Evolutionary conservation across 2,329 filamentous ascomycete genomes (phyloP), one percentile per base, ranked within the genome.

Genomic region (Penicillium sp.): DNA sequence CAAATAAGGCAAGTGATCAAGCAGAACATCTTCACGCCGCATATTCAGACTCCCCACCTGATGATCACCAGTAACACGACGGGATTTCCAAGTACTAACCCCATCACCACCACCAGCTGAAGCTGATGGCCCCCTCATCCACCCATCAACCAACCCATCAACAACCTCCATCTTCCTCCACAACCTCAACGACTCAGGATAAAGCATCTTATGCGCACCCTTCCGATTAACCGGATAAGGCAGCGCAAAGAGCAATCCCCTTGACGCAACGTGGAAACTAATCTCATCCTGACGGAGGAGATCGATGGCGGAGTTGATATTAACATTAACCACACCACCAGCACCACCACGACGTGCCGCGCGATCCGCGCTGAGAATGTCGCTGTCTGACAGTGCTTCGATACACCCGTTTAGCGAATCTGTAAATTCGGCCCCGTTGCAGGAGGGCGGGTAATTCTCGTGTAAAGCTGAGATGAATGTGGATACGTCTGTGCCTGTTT

Each of bases 391-490:
- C 0, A 99, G 79, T 24, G 87, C 84, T 52, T 94, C 90, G 52
- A 96, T 87, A 68, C 93, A 97, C n/a, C 84, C 86, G 58, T 91
- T 90, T 53, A 96, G 78, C 59, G 88, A 88, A 64, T 94, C 90
- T 26, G 92, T 81, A 1, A 92, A 87, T 0, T 82, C 85, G 19
- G 83, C 72, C 2, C 82, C 78, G 23, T 78, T 75, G 71, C 93
- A 97, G 0, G 94, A 97, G 1, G 92, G 79, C 1, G 88, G 82
- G 63, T 96, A 97, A 68, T 99, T 99, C 67, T 99, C 94, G 69
- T 97, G 93, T 0, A 97, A 77, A 3, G 92, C 90, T 4, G 91
- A 90, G 45, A 96, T 84, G 67, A 97, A 97, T 0, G 92, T 97
- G 53, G 90, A 86, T 0, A 88, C 91, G 67, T 99, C 94, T 0